These are phyloP conservation scores for Euphorbia schlechtendalii DNA, from an alignment of 441 rosid species.

Conservation along the genomic window DNA sequence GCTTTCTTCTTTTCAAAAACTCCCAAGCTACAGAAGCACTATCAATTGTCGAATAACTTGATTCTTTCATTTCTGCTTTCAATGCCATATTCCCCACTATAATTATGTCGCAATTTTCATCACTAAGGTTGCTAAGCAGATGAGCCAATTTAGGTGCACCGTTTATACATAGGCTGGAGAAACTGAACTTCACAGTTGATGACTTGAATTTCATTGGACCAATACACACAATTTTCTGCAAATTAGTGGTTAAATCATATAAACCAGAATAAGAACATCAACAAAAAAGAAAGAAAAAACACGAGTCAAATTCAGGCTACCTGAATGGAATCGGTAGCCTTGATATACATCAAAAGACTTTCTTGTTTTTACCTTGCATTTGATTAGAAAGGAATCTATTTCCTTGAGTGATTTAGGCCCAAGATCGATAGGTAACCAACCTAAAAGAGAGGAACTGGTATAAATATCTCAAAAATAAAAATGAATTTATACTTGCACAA, in stretches of 20 bases:
- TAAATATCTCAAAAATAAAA: conserved; percentile 11
- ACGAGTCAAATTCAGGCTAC: not conserved
- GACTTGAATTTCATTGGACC: conserved; percentile 51
- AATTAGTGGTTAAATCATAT: not conserved
- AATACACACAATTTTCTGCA: conserved; percentile 58
- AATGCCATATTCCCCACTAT: conserved; percentile 48
- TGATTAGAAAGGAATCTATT: conserved; percentile 37
- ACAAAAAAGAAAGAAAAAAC: not conserved
- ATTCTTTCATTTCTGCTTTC: conserved; percentile 28
- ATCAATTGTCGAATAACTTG: conserved; percentile 32
- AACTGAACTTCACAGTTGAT: conserved; percentile 30
- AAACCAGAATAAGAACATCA: not conserved
- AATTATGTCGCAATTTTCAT: conserved; percentile 34
- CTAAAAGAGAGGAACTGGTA: conserved; percentile 27
- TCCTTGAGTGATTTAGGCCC: conserved; percentile 57
- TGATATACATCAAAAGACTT: conserved; percentile 12
- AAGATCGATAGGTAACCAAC: conserved; percentile 62
- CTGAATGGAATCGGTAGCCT: not conserved
- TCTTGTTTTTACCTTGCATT: conserved; percentile 47
- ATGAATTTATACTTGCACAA: not conserved
- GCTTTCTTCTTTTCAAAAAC: conserved; percentile 57
- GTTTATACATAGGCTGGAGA: conserved; percentile 22
- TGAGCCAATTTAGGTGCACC: conserved; percentile 41
- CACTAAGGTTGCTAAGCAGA: conserved; percentile 32
- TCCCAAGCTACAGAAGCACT: conserved; percentile 57